Evolutionary conservation across 2,329 filamentous ascomycete genomes (phyloP).

Genomic region (Ophiostoma perfectum): DNA sequence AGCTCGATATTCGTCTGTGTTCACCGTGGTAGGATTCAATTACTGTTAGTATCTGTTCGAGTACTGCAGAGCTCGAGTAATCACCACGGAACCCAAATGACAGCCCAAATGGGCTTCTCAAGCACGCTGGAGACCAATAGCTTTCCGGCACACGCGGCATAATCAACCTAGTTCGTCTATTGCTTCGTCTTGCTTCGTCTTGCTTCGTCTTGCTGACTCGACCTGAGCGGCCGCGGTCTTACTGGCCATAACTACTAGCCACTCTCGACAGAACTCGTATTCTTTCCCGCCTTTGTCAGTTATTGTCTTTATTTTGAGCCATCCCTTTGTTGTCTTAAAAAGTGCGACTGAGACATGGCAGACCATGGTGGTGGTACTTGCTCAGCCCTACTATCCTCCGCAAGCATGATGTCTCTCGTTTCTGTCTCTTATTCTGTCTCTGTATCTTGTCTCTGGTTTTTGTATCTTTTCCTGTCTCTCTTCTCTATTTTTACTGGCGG

Average conservation of each 20-base stretch:
- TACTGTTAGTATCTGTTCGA: background rate
- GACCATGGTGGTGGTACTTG: slow-evolving; percentile 15
- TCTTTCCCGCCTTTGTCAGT: background rate
- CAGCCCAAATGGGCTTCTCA: background rate
- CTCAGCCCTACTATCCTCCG: slow-evolving; percentile 17
- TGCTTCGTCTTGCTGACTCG: no score
- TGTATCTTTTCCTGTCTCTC: no score
- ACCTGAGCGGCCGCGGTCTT: background rate
- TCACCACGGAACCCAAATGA: background rate
- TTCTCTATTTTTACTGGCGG: no score
- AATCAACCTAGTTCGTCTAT: background rate
- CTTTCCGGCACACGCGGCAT: background rate
- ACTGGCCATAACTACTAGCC: background rate
- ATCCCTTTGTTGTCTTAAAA: background rate
- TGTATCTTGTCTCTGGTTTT: no score
- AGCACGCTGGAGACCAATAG: background rate
- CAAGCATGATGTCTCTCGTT: slow-evolving; percentile 16
- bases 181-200: no score
- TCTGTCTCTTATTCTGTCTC: no score
- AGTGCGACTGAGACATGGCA: background rate
- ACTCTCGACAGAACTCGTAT: background rate
- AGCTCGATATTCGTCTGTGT: background rate
- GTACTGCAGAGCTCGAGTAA: background rate
- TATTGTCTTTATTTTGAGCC: background rate
- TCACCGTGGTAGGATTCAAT: background rate